A percentile compares a stretch with the other conserved stretches of the same genome.
Conservation (phyloP, 2,329 filamentous ascomycete species). For the Zalaria obscura region DNA sequence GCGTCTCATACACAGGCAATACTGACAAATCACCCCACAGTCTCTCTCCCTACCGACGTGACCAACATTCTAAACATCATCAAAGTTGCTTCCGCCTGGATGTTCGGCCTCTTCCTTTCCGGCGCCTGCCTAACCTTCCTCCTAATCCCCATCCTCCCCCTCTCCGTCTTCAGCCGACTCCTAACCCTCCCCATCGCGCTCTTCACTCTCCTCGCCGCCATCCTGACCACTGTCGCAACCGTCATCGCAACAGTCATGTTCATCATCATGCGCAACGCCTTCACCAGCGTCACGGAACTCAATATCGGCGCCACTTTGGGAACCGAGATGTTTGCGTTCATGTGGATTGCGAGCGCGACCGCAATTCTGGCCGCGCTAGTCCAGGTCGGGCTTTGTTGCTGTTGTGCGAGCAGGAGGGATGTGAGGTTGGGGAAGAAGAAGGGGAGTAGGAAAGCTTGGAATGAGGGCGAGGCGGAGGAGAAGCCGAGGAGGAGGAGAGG, state of each 20-base stretch:
- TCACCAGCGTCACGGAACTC: constrained; percentile 54
- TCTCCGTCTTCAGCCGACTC: constrained; percentile 38
- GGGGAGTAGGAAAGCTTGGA: constrained; percentile 15
- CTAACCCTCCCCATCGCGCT: constrained; percentile 52
- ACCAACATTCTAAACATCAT: constrained; percentile 61
- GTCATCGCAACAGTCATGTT: constrained; percentile 74
- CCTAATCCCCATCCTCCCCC: constrained; percentile 51
- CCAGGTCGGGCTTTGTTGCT: constrained; percentile 66
- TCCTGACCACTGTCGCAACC: constrained; percentile 55
- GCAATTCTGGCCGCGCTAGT: constrained; percentile 55
- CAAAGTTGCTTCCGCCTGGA: constrained; percentile 60
- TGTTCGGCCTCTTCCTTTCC: constrained; percentile 79
- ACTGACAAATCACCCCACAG: constrained; percentile 18
- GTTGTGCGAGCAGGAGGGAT: constrained; percentile 47
- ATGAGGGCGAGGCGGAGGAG: too few species aligned
- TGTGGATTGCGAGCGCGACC: constrained; percentile 68
- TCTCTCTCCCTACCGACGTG: constrained; percentile 64
- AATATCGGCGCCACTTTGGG: constrained; percentile 65
- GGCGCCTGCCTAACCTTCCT: constrained; percentile 56
- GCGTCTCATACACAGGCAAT: neutral
- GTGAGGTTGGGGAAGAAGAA: constrained; percentile 33
- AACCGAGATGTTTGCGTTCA: constrained; percentile 64
- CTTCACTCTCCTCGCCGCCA: constrained; percentile 50
- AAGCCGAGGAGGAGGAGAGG: too few species aligned
- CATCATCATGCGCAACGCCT: constrained; percentile 63